These are phyloP conservation scores for Trametes maxima DNA, from an alignment of 768 basidiomycete genomes.

Conservation along the genomic window DNA sequence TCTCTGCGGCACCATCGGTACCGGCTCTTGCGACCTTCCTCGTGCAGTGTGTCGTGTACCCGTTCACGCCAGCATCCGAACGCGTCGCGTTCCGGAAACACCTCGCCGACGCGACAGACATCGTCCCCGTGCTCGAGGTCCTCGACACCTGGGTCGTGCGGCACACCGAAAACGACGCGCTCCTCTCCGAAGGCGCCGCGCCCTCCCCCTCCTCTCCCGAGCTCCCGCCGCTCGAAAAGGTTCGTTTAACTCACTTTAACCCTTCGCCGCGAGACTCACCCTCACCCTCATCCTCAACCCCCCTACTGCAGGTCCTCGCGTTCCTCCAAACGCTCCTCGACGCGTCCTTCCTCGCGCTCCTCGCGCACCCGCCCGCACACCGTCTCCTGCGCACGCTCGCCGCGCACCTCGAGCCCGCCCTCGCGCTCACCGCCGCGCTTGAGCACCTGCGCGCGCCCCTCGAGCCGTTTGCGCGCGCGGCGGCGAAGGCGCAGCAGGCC, in stretches of 20 bases:
- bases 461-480: constrained; percentile 58
- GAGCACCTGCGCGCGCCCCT: constrained; percentile 63
- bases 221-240: constrained; percentile 49
- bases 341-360: constrained; percentile 66
- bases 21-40: constrained; percentile 43
- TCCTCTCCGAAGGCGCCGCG: constrained; percentile 39
- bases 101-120: constrained; percentile 51
- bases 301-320: constrained; percentile 46
- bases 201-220: constrained; percentile 1
- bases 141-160: constrained; percentile 53
- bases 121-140: constrained; percentile 47
- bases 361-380: constrained; percentile 66
- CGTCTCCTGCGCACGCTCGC: constrained; percentile 51
- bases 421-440: constrained; percentile 49
- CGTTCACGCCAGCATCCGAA: constrained; percentile 42
- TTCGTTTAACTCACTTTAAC: constrained; percentile 17
- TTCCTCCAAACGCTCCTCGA: constrained; percentile 73
- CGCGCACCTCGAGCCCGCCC: constrained; percentile 56
- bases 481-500: constrained; percentile 45
- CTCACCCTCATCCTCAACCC: not conserved
- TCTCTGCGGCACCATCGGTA: constrained; percentile 25
- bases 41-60: constrained; percentile 42
- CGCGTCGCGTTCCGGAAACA: constrained; percentile 54
- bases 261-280: not conserved
- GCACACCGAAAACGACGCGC: constrained; percentile 37